Percentiles rank a stretch among this genome's conserved stretches.
phyloP scores from a whole-genome alignment of 2,329 filamentous ascomycete genomes.

The Lecanoromycetidae sp. region DNA sequence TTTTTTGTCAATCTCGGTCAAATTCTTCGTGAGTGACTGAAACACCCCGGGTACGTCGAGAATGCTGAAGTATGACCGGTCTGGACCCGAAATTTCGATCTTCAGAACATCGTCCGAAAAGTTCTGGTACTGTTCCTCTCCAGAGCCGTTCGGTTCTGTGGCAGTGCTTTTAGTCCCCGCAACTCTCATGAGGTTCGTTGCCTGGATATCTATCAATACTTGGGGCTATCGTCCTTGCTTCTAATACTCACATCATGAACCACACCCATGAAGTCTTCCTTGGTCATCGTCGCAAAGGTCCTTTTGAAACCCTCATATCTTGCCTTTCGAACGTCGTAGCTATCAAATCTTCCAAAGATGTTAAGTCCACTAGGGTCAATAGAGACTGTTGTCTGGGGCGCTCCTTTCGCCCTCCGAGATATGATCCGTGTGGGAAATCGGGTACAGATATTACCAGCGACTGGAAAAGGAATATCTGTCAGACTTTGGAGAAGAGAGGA shows the following conservation, averaged over 20 bases:
- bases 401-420: constrained; percentile 18
- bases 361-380: constrained; percentile 20
- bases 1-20: constrained; percentile 14
- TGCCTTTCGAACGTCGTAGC: background rate
- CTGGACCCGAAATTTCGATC: constrained; percentile 32
- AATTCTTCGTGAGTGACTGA: constrained; percentile 4
- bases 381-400: constrained; percentile 20
- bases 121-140: constrained; percentile 22
- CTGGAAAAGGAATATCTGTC: constrained; percentile 24
- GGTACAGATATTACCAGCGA: constrained; percentile 23
- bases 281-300: background rate
- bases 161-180: constrained; percentile 26
- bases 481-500: constrained; percentile 23
- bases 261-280: background rate
- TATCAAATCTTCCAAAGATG: background rate
- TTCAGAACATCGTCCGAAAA: constrained; percentile 33
- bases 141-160: constrained; percentile 14
- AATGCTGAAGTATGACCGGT: constrained; percentile 30
- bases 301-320: background rate
- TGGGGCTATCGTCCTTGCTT: background rate
- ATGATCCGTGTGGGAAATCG: constrained; percentile 25
- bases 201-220: background rate
- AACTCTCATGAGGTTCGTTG: constrained; percentile 4
- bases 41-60: constrained; percentile 38
- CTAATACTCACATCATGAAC: background rate